phyloP scores from a whole-genome alignment of 2,329 filamentous ascomycete species.

The Pseudogymnoascus sp. region DNA sequence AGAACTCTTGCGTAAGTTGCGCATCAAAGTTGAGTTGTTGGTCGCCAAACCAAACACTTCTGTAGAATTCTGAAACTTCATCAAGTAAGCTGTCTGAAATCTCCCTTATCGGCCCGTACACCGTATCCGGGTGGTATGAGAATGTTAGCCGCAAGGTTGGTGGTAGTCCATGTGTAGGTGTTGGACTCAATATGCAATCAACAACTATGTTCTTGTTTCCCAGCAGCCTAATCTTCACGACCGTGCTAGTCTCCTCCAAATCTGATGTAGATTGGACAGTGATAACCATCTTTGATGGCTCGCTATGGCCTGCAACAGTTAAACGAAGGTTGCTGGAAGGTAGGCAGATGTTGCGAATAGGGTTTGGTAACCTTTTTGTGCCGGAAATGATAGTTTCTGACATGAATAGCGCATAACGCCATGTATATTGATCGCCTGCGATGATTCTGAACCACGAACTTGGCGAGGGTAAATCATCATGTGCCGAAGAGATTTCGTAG shows the following conservation, averaged over 20 bases:
- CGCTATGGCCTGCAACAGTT: constrained; percentile 74
- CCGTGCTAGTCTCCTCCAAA: constrained; percentile 78
- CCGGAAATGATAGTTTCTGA: constrained; percentile 92
- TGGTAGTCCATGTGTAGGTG: constrained; percentile 64
- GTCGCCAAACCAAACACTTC: constrained; percentile 91
- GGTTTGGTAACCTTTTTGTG: constrained; percentile 97
- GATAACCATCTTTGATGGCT: constrained; percentile 76
- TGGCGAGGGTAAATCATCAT: constrained; percentile 64
- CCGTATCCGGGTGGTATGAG: constrained; percentile 87
- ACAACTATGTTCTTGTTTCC: constrained; percentile 73
- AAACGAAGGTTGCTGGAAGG: constrained; percentile 81
- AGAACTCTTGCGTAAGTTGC: constrained; percentile 77
- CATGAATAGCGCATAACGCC: constrained; percentile 90
- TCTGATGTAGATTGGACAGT: constrained; percentile 79
- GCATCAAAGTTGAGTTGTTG: constrained; percentile 77
- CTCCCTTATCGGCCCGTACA: constrained; percentile 94
- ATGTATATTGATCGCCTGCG: constrained; percentile 77
- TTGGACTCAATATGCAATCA: constrained; percentile 89
- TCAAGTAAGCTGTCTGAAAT: constrained; percentile 95
- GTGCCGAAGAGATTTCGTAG: constrained; percentile 72
- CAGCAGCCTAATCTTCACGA: constrained; percentile 73
- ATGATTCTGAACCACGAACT: constrained; percentile 84
- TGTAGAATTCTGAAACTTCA: constrained; percentile 99
- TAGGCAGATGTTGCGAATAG: constrained; percentile 82
- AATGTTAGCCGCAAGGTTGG: constrained; percentile 78